These are phyloP conservation scores for Paracamarosporium sp. DNA, from an alignment of 2,329 filamentous ascomycete species.

Conservation along the genomic window DNA sequence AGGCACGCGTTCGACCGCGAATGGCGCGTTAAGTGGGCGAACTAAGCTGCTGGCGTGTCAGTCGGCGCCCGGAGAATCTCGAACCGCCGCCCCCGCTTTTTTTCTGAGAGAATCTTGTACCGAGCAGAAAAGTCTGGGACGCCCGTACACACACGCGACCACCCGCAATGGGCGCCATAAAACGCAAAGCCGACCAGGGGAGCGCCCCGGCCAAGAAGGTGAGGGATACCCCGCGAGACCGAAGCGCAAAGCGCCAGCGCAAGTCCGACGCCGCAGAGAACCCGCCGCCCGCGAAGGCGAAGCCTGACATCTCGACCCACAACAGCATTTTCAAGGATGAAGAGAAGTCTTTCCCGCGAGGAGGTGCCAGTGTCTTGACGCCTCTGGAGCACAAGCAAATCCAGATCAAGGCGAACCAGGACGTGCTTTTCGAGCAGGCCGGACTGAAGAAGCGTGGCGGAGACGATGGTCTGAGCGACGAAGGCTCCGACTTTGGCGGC, in stretches of 20 bases:
- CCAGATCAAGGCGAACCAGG: constrained; percentile 87
- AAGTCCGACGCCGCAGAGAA: constrained; percentile 41
- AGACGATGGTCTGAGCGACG: constrained; percentile 57
- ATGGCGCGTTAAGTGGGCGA: constrained; percentile 26
- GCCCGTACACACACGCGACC: constrained; percentile 8
- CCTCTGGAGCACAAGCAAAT: constrained; percentile 97
- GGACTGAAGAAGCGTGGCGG: constrained; percentile 66
- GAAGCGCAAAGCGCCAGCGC: constrained; percentile 45
- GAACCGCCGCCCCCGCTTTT: constrained; percentile 28
- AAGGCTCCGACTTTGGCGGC: constrained; percentile 47
- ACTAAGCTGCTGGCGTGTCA: background rate
- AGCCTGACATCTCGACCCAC: constrained; percentile 38
- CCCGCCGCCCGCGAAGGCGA: constrained; percentile 34
- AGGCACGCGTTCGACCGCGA: constrained; percentile 11
- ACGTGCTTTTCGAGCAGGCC: constrained; percentile 86
- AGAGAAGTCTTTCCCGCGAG: constrained; percentile 89
- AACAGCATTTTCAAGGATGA: constrained; percentile 70
- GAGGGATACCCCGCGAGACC: constrained; percentile 33
- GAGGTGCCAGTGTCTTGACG: constrained; percentile 87
- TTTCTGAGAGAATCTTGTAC: constrained; percentile 15
- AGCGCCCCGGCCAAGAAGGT: constrained; percentile 38
- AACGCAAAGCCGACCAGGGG: constrained; percentile 53
- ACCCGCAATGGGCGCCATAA: constrained; percentile 51
- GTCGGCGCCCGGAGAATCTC: constrained; percentile 27
- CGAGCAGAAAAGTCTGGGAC: constrained; percentile 12